These are phyloP conservation scores for Fraxinus excelsior DNA, from an alignment of 257 asterid genomes.

Conservation along the genomic window DNA sequence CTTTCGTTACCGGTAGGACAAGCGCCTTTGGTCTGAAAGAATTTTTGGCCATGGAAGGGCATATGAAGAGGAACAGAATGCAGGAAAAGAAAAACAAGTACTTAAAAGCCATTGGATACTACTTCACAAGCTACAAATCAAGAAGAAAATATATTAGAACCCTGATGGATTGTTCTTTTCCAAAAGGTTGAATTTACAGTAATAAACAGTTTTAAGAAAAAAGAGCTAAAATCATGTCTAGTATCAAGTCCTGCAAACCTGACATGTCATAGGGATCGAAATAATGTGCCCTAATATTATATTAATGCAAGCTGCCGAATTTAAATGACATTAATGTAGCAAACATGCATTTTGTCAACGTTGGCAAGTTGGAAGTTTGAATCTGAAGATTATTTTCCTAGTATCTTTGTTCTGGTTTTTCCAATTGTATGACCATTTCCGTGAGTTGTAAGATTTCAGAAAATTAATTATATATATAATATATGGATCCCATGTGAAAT, in stretches of 20 bases:
- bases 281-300: background rate
- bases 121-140: background rate
- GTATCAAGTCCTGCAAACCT: background rate
- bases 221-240: background rate
- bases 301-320: background rate
- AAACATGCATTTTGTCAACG: background rate
- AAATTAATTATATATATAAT: background rate
- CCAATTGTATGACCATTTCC: background rate
- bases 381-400: background rate
- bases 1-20: slow-evolving; percentile 43
- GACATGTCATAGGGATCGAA: background rate
- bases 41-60: slow-evolving; percentile 21
- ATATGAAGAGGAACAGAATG: background rate
- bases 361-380: background rate
- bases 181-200: background rate
- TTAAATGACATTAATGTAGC: background rate
- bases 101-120: background rate
- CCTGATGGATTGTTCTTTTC: background rate
- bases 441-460: background rate
- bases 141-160: background rate
- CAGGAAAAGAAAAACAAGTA: slow-evolving; percentile 12
- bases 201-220: background rate
- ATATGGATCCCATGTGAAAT: background rate
- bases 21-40: slow-evolving; percentile 38
- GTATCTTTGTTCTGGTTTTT: background rate